A percentile compares a stretch with the other conserved stretches of the same genome.
Conservation (phyloP, 2,329 filamentous ascomycete species). For the Periconia sp. region DNA sequence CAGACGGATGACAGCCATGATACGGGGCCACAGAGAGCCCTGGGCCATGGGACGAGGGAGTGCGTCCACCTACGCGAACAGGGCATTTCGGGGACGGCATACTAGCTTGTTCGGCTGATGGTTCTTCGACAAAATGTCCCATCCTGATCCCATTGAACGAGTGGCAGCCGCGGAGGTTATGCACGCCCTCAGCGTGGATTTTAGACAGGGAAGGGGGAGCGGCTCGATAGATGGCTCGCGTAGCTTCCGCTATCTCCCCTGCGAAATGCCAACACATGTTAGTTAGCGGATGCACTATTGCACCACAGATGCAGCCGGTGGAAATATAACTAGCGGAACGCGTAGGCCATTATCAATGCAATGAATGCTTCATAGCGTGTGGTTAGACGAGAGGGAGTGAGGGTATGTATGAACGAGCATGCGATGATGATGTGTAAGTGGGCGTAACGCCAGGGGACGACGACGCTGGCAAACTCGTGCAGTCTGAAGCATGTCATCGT, state of each 20-base stretch:
- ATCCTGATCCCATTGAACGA: constrained; percentile 27
- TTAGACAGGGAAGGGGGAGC: constrained; percentile 19
- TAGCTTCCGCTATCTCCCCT: background rate
- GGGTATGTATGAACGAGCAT: background rate
- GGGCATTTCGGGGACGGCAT: constrained; percentile 38
- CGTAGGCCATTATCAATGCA: background rate
- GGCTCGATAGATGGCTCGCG: constrained; percentile 2
- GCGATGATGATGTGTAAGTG: background rate
- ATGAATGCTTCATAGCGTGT: background rate
- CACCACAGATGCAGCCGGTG: background rate
- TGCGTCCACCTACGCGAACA: constrained; percentile 15
- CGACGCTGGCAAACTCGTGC: background rate
- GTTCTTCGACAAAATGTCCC: constrained; percentile 36
- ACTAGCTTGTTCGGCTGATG: constrained; percentile 45
- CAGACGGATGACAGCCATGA: constrained; percentile 42
- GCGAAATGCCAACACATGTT: background rate
- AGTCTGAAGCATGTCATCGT: background rate
- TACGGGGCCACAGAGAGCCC: constrained; percentile 33
- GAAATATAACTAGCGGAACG: background rate
- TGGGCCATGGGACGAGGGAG: background rate
- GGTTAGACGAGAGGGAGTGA: background rate
- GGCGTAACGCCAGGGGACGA: background rate
- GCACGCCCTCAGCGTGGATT: constrained; percentile 28
- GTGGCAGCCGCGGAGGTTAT: constrained; percentile 37
- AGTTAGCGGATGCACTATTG: background rate